Evolutionary conservation across 78 protist genomes (phyloP).

Genomic region (Monosiga brevicollis): DNA sequence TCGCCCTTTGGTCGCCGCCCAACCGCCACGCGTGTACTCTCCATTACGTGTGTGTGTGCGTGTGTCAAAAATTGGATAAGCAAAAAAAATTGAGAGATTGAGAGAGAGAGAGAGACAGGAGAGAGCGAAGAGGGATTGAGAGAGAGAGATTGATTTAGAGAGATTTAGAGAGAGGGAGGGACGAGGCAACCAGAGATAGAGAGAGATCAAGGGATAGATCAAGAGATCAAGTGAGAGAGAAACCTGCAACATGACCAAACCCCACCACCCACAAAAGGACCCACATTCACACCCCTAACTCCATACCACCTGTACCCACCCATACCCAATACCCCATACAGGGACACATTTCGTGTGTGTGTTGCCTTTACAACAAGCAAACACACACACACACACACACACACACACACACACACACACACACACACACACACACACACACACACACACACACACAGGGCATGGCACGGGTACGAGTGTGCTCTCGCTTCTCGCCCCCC

Average conservation of each 20-base stretch:
- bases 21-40: no score
- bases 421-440: background rate
- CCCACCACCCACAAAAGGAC: slow-evolving; percentile 19
- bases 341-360: slow-evolving; percentile 58
- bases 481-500: background rate
- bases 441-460: background rate
- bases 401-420: background rate
- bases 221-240: background rate
- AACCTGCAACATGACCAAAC: slow-evolving; percentile 2
- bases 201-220: background rate
- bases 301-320: slow-evolving; percentile 49
- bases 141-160: no score
- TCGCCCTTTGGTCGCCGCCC: no score
- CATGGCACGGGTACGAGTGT: background rate
- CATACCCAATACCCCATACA: no score
- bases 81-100: no score
- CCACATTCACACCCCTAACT: slow-evolving; percentile 52
- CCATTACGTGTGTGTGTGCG: no score
- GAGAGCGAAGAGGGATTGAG: no score
- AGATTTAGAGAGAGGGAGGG: no score
- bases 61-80: no score
- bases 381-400: background rate
- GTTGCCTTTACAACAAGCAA: slow-evolving; percentile 9
- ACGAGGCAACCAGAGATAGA: background rate
- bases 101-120: no score